phyloP scores from a whole-genome alignment of 2,329 filamentous ascomycete species.

The Arthrocladium fulminans region DNA sequence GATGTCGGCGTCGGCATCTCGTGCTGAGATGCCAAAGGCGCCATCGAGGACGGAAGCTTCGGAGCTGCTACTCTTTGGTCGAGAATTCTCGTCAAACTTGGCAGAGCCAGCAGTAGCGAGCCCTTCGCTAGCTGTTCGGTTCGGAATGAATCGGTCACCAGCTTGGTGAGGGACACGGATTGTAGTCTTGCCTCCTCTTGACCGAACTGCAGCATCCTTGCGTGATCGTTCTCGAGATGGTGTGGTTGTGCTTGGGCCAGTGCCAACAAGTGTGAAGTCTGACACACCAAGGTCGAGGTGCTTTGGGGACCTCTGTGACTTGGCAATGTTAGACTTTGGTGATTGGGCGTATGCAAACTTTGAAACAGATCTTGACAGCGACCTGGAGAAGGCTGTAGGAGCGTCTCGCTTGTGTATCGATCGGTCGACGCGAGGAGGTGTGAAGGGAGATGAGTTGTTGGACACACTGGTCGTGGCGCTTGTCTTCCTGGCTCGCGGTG shows the following conservation, averaged over 20 bases:
- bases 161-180: constrained; percentile 58
- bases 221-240: constrained; percentile 52
- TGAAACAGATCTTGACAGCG: constrained; percentile 40
- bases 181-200: constrained; percentile 59
- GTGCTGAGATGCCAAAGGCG: constrained; percentile 57
- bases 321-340: constrained; percentile 92
- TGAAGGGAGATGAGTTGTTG: constrained; percentile 64
- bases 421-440: constrained; percentile 57
- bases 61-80: constrained; percentile 59
- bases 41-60: constrained; percentile 71
- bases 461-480: constrained; percentile 36
- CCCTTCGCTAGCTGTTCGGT: constrained; percentile 80
- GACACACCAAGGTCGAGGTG: constrained; percentile 86
- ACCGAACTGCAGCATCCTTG: constrained; percentile 44
- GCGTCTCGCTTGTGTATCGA: constrained; percentile 75
- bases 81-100: constrained; percentile 72
- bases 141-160: constrained; percentile 92
- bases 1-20: constrained; percentile 61
- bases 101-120: constrained; percentile 71
- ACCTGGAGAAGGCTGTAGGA: constrained; percentile 67
- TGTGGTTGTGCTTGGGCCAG: constrained; percentile 45
- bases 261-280: constrained; percentile 83
- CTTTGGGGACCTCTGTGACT: constrained; percentile 63
- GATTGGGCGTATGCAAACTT: constrained; percentile 70
- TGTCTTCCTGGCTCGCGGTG: constrained; percentile 58